These are phyloP conservation scores for Candida sanyaensis DNA, from an alignment of 1,139 yeast species.

Conservation along the genomic window DNA sequence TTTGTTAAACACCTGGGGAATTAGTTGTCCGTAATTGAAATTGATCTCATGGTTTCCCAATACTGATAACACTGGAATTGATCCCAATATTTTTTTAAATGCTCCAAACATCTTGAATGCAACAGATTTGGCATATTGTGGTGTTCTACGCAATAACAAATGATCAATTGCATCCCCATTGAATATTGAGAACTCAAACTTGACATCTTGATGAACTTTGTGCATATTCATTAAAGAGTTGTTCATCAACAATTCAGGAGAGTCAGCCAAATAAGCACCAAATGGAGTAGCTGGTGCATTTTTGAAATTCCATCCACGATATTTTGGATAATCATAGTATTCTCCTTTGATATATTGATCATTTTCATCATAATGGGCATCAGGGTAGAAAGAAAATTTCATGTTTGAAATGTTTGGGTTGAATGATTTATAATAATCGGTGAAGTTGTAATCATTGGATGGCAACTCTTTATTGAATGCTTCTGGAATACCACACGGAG, in stretches of 20 bases:
- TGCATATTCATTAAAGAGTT: slow-evolving; percentile 52
- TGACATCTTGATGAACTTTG: slow-evolving; percentile 29
- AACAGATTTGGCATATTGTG: not conserved
- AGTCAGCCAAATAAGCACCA: slow-evolving; percentile 64
- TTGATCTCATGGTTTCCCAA: not conserved
- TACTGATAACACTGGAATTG: not conserved
- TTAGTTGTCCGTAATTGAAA: not conserved
- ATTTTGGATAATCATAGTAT: slow-evolving; percentile 36
- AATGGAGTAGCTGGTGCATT: slow-evolving; percentile 58
- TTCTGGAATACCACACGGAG: slow-evolving; percentile 51
- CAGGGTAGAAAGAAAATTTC: slow-evolving; percentile 15
- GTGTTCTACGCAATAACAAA: slow-evolving; percentile 1
- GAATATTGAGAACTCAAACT: slow-evolving; percentile 61
- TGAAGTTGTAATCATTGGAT: slow-evolving; percentile 33
- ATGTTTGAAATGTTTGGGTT: slow-evolving; percentile 29
- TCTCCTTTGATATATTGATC: slow-evolving; percentile 40
- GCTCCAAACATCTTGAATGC: not conserved
- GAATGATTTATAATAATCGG: slow-evolving; percentile 21
- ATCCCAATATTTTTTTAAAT: not conserved
- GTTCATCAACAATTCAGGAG: slow-evolving; percentile 61
- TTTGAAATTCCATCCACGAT: slow-evolving; percentile 41
- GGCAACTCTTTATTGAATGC: slow-evolving; percentile 33
- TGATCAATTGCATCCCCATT: slow-evolving; percentile 75
- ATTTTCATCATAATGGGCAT: slow-evolving; percentile 32
- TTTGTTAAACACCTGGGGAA: not conserved